Conservation (phyloP, 495 filamentous ascomycete genomes). For the Amphirosellinia nigrospora region DNA sequence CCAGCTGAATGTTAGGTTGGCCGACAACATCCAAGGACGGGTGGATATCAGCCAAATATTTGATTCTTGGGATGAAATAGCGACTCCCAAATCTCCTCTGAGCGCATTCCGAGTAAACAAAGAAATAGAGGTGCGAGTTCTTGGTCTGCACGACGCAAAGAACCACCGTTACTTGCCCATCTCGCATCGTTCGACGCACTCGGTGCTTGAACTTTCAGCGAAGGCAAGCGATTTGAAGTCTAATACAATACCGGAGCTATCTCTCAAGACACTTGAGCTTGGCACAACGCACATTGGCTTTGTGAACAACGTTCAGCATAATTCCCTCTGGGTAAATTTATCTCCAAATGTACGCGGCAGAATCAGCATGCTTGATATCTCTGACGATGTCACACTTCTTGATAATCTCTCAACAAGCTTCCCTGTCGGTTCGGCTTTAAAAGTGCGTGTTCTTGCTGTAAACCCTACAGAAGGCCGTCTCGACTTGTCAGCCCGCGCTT, state of each 20-base stretch:
- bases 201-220: slow-evolving; percentile 88
- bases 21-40: slow-evolving; percentile 88
- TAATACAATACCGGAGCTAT: slow-evolving; percentile 58
- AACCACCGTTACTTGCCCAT: slow-evolving; percentile 94
- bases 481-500: slow-evolving; percentile 77
- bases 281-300: slow-evolving; percentile 78
- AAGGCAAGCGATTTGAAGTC: slow-evolving; percentile 70
- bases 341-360: slow-evolving; percentile 90
- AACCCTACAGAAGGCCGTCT: slow-evolving; percentile 74
- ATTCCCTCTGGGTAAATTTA: slow-evolving; percentile 85
- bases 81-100: slow-evolving; percentile 79
- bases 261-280: slow-evolving; percentile 72
- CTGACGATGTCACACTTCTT: slow-evolving; percentile 80
- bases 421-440: slow-evolving; percentile 84
- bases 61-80: slow-evolving; percentile 84
- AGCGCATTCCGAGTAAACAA: slow-evolving; percentile 72
- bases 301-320: slow-evolving; percentile 82
- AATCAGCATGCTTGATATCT: slow-evolving; percentile 78
- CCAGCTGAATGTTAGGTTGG: slow-evolving; percentile 88
- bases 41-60: slow-evolving; percentile 90
- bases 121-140: slow-evolving; percentile 72
- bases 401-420: slow-evolving; percentile 80
- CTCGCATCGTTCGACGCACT: slow-evolving; percentile 77
- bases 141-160: slow-evolving; percentile 87
- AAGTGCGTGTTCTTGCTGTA: slow-evolving; percentile 76